Conservation (phyloP, 495 filamentous ascomycete genomes). For the Tuber microsphaerosporum region DNA sequence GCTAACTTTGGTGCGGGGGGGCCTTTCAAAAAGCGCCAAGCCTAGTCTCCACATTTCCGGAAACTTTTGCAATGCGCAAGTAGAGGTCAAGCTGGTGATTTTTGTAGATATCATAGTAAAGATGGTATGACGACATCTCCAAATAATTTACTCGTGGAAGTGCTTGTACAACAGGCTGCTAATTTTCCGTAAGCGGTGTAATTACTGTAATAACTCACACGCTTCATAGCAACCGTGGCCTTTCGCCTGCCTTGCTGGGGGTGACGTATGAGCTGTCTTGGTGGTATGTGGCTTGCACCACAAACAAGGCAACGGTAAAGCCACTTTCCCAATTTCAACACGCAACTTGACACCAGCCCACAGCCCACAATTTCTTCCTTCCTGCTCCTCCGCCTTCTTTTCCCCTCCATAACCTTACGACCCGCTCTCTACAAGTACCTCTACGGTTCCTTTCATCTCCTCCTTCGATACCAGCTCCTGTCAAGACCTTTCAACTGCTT, state of each 20-base stretch:
- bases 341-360: background rate
- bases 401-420: background rate
- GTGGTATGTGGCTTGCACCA: slow-evolving; percentile 21
- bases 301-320: slow-evolving; percentile 7
- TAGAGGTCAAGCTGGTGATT: background rate
- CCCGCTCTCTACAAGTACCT: background rate
- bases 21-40: too few species aligned
- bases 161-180: background rate
- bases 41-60: too few species aligned
- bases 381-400: slow-evolving; percentile 6
- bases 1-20: too few species aligned
- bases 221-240: background rate
- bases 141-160: background rate
- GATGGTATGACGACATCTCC: background rate
- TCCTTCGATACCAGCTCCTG: background rate
- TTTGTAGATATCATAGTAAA: background rate
- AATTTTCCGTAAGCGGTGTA: background rate
- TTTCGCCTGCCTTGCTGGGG: background rate
- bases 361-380: background rate
- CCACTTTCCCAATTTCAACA: background rate
- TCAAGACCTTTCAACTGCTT: background rate
- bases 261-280: slow-evolving; percentile 20
- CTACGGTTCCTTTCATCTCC: slow-evolving; percentile 1
- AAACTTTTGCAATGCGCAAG: too few species aligned
- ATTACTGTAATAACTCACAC: background rate